Base-by-base conservation (phyloP, 2,329 filamentous ascomycete species). In the Pseudocercospora musae region DNA sequence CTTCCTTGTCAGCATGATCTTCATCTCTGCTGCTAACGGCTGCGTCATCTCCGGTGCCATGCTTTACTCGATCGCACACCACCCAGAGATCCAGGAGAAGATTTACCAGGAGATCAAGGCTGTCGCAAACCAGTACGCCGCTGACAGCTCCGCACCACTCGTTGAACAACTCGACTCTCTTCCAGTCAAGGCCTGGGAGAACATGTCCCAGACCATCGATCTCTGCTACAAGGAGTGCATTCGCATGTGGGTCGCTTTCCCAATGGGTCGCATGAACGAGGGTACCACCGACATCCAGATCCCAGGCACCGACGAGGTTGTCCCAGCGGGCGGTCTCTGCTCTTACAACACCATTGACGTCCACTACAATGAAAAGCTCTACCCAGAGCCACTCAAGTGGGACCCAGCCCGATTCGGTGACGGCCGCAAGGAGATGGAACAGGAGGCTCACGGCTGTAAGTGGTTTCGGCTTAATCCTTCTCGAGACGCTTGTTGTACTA, bases 21-120 rank as follows among this genome's bases (percentile, higher is more conserved):
- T 84, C 68, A 83, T 84, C 1, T 86, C 72, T 81, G 75, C 29
- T 81, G 82, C 48, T 69, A 85, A 84, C 65, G 80, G 81, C 1
- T 79, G 80, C 2, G 85, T 81, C 78, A 73, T 85, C 64, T 70
- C 85, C 64, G 76, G 75, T 86, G 60, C 70, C 81, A 60, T 60
- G 78, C 52, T 69, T 11, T 55, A 69, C 48, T 61, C 50, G 40
- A 62, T 69, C 33, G 67, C 67, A 2, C 50, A 61, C 59, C 69
- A 82, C 68, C 72, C 77, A 15, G 62, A 80, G 61, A 81, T 85
- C 85, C 57, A 72, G 66, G 8, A 74, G 72, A 40, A 77, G 52
- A 73, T 80, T 2, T 80, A 76, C 37, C 71, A 74, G 4, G 84
- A 87, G 69, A 75, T 86, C 18, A 75, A 80, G 54, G 67, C 65